These are phyloP conservation scores for Neofusicoccum cordaticola DNA, from an alignment of 2,329 filamentous ascomycete species.

Conservation along the genomic window DNA sequence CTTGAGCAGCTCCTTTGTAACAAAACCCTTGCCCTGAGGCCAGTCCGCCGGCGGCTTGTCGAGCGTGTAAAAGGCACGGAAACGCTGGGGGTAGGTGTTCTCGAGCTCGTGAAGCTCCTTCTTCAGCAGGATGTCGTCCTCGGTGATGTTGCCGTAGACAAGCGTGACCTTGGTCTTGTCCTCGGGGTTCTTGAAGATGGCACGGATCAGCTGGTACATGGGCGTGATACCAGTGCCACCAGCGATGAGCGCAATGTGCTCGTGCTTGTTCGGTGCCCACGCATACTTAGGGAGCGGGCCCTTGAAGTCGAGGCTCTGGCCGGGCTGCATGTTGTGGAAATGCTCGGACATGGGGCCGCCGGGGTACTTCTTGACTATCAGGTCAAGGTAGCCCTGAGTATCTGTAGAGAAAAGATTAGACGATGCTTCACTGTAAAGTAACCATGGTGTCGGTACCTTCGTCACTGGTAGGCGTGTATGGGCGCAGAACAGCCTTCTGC, in stretches of 20 bases:
- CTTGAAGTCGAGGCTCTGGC: conserved; percentile 86
- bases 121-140: conserved; percentile 90
- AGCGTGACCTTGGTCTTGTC: conserved; percentile 98
- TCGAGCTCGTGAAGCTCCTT: conserved; percentile 81
- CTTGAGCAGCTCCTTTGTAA: conserved; percentile 91
- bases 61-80: conserved; percentile 91
- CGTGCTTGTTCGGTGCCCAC: conserved; percentile 88
- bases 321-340: conserved; percentile 76
- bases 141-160: conserved; percentile 83
- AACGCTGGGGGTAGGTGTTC: conserved; percentile 92
- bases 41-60: conserved; percentile 80
- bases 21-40: conserved; percentile 72
- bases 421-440: not conserved
- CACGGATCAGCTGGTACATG: conserved; percentile 90
- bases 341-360: conserved; percentile 89
- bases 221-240: conserved; percentile 96
- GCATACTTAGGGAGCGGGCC: conserved; percentile 92
- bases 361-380: conserved; percentile 89
- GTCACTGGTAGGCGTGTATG: conserved; percentile 89
- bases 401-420: conserved; percentile 47
- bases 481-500: conserved; percentile 82
- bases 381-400: conserved; percentile 75
- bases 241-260: conserved; percentile 82
- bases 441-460: conserved; percentile 57
- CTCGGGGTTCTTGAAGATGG: conserved; percentile 92